Evolutionary conservation across 306 rosid species (phyloP), one percentile per base, ranked within the genome.

Genomic region (Gleditsia sinensis): DNA sequence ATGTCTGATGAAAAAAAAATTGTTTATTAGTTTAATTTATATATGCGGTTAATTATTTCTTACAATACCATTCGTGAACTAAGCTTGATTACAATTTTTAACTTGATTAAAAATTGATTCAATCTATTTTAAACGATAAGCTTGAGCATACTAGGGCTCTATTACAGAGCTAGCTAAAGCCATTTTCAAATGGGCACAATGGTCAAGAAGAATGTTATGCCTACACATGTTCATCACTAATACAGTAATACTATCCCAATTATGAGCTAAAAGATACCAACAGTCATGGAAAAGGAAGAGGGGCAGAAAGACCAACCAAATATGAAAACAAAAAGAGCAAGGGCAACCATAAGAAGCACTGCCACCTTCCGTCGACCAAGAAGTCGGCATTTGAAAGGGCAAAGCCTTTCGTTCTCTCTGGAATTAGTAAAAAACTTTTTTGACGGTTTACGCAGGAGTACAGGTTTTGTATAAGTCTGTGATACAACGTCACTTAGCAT

Each of bases 331-430:
- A 81, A 76, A 75, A 90, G 85, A 67, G 85, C 93, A 75, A 89
- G 80, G 79, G n/a, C 56, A 82, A 89, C 80, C 84, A 90, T 66
- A 43, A 93, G 90, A 36, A 93, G 90, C 97, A 90, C 86, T 62
- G 94, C 91, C 45, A 88, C 88, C 77, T 83, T 87, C 61, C 85
- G 83, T 64, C 92, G 85, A 5, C 91, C 91, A 32, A 85, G 82
- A 61, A 67, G 84, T 57, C 97, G 75, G 77, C 88, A 87, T 76
- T 86, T 43, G n/a, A 72, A 75, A 61, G 76, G 78, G 65, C 57
- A 82, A 58, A 86, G 39, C 84, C 91, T 88, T 82, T 93, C 98
- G 85, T 88, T 93, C 77, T 88, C 95, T 72, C 87, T 88, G 39
- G 85, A 75, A 80, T 81, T 78, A 45, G 88, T 74, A 72, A 87